These are phyloP conservation scores for Albifimbria verrucaria DNA, from an alignment of 2,329 filamentous ascomycete genomes.

Conservation along the genomic window DNA sequence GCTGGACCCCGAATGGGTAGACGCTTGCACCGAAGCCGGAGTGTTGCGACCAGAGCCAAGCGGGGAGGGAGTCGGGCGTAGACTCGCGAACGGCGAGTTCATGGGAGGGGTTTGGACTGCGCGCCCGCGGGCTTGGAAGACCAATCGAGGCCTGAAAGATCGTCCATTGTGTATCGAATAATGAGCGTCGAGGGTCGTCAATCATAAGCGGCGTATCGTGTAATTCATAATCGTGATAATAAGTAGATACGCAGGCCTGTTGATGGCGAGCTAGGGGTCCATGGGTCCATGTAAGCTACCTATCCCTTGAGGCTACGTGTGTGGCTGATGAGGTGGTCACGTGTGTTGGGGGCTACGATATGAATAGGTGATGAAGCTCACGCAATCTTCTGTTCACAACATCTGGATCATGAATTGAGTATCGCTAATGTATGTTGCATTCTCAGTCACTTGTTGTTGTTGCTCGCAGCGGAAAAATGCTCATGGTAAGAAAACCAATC, in stretches of 20 bases:
- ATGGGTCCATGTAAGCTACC: too few species aligned
- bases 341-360: too few species aligned
- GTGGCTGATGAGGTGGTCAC: background rate
- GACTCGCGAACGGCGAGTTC: slow-evolving; percentile 44
- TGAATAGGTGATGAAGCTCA: too few species aligned
- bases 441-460: too few species aligned
- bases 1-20: slow-evolving; percentile 40
- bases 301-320: too few species aligned
- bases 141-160: slow-evolving; percentile 61
- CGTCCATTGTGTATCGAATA: slow-evolving; percentile 48
- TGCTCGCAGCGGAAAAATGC: too few species aligned
- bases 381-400: too few species aligned
- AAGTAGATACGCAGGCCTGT: background rate
- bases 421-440: too few species aligned
- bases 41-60: slow-evolving; percentile 54
- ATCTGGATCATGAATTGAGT: too few species aligned
- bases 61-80: slow-evolving; percentile 55
- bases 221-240: background rate
- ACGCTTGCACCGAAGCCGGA: slow-evolving; percentile 49
- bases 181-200: slow-evolving; percentile 16
- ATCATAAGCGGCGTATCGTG: slow-evolving; percentile 17
- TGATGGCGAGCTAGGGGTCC: background rate
- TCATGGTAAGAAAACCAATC: too few species aligned
- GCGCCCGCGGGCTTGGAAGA: slow-evolving; percentile 37
- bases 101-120: slow-evolving; percentile 36